These are phyloP conservation scores for Fraxinus quadrangulata DNA, from an alignment of 257 asterid genomes.

Conservation along the genomic window DNA sequence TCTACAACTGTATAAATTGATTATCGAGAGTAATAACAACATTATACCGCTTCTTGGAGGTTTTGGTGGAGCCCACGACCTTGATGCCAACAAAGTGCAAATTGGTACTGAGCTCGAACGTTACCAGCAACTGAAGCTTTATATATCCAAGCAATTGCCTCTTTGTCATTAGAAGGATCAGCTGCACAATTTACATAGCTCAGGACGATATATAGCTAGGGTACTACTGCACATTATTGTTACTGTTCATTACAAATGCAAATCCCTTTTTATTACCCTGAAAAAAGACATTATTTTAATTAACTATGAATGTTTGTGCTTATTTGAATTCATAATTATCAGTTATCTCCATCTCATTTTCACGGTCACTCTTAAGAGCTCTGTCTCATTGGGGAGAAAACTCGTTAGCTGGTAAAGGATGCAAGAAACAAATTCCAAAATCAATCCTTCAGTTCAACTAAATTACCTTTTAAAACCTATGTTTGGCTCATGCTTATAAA, in stretches of 20 bases:
- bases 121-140: constrained; percentile 73
- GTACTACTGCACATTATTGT: neutral
- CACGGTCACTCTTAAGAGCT: neutral
- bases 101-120: constrained; percentile 94
- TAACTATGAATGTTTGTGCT: neutral
- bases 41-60: constrained; percentile 70
- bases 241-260: neutral
- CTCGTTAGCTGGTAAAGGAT: neutral
- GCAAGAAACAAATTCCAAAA: neutral
- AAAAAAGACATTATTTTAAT: neutral
- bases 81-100: constrained; percentile 86
- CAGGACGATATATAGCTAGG: neutral
- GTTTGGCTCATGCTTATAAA: too few relatives aligned
- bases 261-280: neutral
- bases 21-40: neutral
- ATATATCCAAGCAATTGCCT: constrained; percentile 75
- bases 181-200: constrained; percentile 43
- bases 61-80: constrained; percentile 61
- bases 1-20: neutral
- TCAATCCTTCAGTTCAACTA: neutral
- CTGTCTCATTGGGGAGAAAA: neutral
- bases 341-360: neutral
- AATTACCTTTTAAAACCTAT: neutral
- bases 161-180: constrained; percentile 54
- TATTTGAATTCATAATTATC: neutral